These are phyloP conservation scores for Mycena albidolilacea DNA, from an alignment of 768 basidiomycete species.

Conservation along the genomic window DNA sequence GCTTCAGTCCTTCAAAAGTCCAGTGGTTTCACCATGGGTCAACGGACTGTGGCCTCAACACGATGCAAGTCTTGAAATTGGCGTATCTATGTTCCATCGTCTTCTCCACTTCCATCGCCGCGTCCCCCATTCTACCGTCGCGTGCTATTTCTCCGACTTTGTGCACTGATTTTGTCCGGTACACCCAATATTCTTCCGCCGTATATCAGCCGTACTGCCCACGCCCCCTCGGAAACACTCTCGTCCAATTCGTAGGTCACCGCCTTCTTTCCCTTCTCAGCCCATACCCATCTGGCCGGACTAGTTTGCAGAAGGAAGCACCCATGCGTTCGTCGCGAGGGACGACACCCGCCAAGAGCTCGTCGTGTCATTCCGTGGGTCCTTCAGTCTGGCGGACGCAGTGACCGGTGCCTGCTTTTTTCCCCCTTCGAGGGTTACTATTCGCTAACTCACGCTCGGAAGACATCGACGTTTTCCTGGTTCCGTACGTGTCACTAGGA, in stretches of 20 bases:
- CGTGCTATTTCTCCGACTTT: slow-evolving; percentile 33
- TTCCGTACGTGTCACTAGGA: slow-evolving; percentile 48
- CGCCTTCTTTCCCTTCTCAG: neutral
- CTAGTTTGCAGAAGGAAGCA: slow-evolving; percentile 39
- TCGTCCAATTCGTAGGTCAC: slow-evolving; percentile 48
- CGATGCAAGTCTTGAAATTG: slow-evolving; percentile 15
- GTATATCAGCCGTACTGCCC: slow-evolving; percentile 56
- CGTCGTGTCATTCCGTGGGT: slow-evolving; percentile 56
- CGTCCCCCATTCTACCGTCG: neutral
- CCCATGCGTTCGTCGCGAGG: slow-evolving; percentile 55
- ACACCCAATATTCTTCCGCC: slow-evolving; percentile 60
- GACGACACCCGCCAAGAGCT: slow-evolving; percentile 57
- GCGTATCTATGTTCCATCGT: neutral
- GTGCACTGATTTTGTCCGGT: slow-evolving; percentile 55
- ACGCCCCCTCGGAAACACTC: slow-evolving; percentile 56
- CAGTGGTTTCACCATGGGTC: too few relatives aligned
- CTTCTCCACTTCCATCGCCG: neutral
- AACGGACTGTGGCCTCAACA: neutral
- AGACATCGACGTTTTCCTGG: slow-evolving; percentile 49
- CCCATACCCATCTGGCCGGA: neutral
- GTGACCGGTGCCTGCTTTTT: slow-evolving; percentile 44
- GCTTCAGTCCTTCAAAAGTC: too few relatives aligned
- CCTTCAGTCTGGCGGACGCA: slow-evolving; percentile 49
- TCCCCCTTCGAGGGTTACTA: slow-evolving; percentile 32
- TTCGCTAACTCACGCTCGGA: too few relatives aligned